Evolutionary conservation across 345 rosid species (phyloP).

Genomic region (Aquilaria sinensis): DNA sequence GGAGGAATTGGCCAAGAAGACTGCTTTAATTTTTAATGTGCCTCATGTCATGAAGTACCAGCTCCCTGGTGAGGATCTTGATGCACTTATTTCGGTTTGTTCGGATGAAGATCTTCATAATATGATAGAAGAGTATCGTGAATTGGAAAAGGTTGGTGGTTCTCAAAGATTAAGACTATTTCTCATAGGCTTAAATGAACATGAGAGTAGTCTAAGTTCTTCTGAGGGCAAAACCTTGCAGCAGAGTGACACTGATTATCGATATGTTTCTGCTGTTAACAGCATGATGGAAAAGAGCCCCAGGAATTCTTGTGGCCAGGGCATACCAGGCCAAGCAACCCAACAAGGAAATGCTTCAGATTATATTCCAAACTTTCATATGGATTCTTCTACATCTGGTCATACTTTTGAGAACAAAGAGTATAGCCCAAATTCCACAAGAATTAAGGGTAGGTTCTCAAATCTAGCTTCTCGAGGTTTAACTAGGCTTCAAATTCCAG

Average conservation of each 20-base stretch:
- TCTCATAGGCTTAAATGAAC: conserved; percentile 47
- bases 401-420: conserved; percentile 42
- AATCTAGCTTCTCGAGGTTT: conserved; percentile 30
- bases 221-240: conserved; percentile 35
- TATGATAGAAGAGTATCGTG: conserved; percentile 81
- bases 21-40: conserved; percentile 53
- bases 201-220: conserved; percentile 50
- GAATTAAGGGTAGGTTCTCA: conserved; percentile 18
- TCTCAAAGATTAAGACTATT: conserved; percentile 72
- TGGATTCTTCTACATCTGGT: conserved; percentile 41
- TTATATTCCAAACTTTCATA: conserved; percentile 32
- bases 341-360: conserved; percentile 46
- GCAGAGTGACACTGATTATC: conserved; percentile 43
- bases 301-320: conserved; percentile 39
- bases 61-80: conserved; percentile 93
- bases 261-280: conserved; percentile 66
- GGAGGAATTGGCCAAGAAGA: conserved; percentile 61
- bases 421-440: conserved; percentile 30
- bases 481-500: conserved; percentile 24
- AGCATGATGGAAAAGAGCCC: conserved; percentile 51
- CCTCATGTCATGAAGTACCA: conserved; percentile 83
- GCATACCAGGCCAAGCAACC: conserved; percentile 38
- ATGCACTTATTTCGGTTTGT: conserved; percentile 76
- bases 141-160: conserved; percentile 52
- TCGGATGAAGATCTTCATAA: conserved; percentile 77